Conservation (phyloP, 2,329 filamentous ascomycete genomes). For the Hypoxylon sp. region DNA sequence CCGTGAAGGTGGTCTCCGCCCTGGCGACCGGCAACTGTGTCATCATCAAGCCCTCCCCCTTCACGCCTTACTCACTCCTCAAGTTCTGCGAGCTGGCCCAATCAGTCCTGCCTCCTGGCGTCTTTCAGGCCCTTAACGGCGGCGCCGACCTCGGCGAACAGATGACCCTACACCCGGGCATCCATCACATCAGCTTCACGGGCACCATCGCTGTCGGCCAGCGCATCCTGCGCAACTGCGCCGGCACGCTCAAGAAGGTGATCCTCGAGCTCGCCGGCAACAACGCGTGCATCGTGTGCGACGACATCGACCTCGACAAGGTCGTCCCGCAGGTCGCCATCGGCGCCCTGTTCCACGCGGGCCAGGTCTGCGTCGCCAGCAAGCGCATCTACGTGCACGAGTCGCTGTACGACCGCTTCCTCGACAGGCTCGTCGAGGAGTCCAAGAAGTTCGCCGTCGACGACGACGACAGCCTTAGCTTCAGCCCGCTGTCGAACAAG, state of each 20-base stretch:
- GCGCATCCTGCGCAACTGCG: slow-evolving; percentile 62
- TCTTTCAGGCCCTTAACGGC: slow-evolving; percentile 67
- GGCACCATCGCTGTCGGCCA: slow-evolving; percentile 66
- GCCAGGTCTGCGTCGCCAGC: slow-evolving; percentile 67
- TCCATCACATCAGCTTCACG: slow-evolving; percentile 70
- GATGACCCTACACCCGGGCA: slow-evolving; percentile 66
- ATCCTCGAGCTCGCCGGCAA: slow-evolving; percentile 69
- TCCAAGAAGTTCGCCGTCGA: slow-evolving; percentile 60
- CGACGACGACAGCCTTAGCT: slow-evolving; percentile 55
- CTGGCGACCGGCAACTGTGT: slow-evolving; percentile 66
- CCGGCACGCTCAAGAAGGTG: slow-evolving; percentile 65
- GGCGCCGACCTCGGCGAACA: slow-evolving; percentile 65
- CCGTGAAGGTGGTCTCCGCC: slow-evolving; percentile 64
- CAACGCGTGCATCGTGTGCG: slow-evolving; percentile 65
- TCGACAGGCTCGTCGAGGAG: slow-evolving; percentile 56
- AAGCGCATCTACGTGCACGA: slow-evolving; percentile 74
- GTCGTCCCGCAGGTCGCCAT: slow-evolving; percentile 60
- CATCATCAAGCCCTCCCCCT: slow-evolving; percentile 70
- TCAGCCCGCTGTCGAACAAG: slow-evolving; percentile 73
- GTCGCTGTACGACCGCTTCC: slow-evolving; percentile 68
- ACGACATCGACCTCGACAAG: slow-evolving; percentile 63
- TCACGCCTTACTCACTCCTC: slow-evolving; percentile 65
- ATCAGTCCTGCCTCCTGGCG: slow-evolving; percentile 65
- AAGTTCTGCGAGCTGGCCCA: slow-evolving; percentile 65
- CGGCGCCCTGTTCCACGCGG: slow-evolving; percentile 64